These are phyloP conservation scores for Nannizziopsis arthrosporioides DNA, from an alignment of 2,329 filamentous ascomycete genomes.

Conservation along the genomic window DNA sequence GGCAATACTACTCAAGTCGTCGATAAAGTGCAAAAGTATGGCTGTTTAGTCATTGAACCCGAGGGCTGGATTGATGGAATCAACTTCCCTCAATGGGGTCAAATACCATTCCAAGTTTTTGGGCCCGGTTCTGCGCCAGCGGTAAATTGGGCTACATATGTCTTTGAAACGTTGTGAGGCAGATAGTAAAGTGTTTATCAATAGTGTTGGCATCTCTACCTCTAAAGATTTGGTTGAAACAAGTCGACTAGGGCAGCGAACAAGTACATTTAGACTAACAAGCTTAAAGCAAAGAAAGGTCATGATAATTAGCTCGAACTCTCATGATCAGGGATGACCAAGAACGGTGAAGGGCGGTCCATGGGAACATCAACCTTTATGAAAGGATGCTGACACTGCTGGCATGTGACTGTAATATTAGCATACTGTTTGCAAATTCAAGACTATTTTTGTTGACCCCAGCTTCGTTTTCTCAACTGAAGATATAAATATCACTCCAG, in stretches of 20 bases:
- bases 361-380: too few relatives aligned
- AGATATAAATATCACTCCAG: neutral
- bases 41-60: slow-evolving; percentile 81
- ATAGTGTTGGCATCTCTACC: too few relatives aligned
- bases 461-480: neutral
- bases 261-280: neutral
- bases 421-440: too few relatives aligned
- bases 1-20: slow-evolving; percentile 34
- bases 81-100: slow-evolving; percentile 80
- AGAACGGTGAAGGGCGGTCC: too few relatives aligned
- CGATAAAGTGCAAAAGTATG: slow-evolving; percentile 50
- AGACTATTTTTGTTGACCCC: too few relatives aligned
- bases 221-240: too few relatives aligned
- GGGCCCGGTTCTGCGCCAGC: slow-evolving; percentile 30
- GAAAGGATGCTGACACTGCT: too few relatives aligned
- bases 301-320: too few relatives aligned
- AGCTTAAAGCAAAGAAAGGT: neutral
- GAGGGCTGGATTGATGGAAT: slow-evolving; percentile 91
- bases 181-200: neutral
- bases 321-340: too few relatives aligned
- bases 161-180: slow-evolving; percentile 32
- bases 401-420: too few relatives aligned
- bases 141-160: slow-evolving; percentile 35
- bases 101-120: slow-evolving; percentile 38
- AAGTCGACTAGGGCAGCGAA: too few relatives aligned